Percentiles rank a stretch among this genome's conserved stretches.
Evolutionary conservation across 208 protist species (phyloP).

Genomic region (Acanthamoeba royreba): DNA sequence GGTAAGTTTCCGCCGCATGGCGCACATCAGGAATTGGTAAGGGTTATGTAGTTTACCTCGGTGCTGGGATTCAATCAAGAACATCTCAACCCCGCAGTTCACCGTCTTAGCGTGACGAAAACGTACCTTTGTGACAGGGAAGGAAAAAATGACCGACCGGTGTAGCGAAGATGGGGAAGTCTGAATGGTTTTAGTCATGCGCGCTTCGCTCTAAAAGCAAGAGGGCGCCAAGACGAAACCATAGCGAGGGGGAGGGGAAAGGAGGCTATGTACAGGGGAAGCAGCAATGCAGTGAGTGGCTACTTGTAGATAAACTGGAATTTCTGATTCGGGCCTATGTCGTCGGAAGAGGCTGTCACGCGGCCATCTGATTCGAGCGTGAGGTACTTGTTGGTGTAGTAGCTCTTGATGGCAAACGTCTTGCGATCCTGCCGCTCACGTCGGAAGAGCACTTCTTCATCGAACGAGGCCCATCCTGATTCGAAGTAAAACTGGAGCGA

Average conservation of each 20-base stretch:
- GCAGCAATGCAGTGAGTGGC: not conserved
- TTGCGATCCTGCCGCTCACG: not conserved
- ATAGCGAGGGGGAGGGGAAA: not conserved
- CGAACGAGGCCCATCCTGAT: not conserved
- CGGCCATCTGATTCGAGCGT: not conserved
- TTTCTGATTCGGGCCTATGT: not conserved
- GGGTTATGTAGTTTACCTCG: too few species aligned
- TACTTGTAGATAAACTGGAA: not conserved
- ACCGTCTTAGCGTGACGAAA: too few species aligned
- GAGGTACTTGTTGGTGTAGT: constrained; percentile 9
- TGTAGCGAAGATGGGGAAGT: too few species aligned
- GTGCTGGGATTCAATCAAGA: too few species aligned
- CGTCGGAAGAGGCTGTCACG: constrained; percentile 5
- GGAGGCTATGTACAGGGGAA: not conserved
- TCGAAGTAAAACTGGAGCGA: not conserved
- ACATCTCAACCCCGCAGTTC: too few species aligned
- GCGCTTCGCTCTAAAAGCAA: too few species aligned
- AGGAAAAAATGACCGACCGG: too few species aligned
- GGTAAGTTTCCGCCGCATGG: too few species aligned
- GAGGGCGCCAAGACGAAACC: too few species aligned
- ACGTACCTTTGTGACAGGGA: too few species aligned
- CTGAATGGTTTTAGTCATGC: too few species aligned
- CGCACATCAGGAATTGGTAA: too few species aligned
- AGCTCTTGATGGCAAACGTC: constrained; percentile 24
- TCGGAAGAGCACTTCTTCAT: not conserved